Evolutionary conservation across 1,139 yeast species (phyloP).

Genomic region (Taiozyma sp.): DNA sequence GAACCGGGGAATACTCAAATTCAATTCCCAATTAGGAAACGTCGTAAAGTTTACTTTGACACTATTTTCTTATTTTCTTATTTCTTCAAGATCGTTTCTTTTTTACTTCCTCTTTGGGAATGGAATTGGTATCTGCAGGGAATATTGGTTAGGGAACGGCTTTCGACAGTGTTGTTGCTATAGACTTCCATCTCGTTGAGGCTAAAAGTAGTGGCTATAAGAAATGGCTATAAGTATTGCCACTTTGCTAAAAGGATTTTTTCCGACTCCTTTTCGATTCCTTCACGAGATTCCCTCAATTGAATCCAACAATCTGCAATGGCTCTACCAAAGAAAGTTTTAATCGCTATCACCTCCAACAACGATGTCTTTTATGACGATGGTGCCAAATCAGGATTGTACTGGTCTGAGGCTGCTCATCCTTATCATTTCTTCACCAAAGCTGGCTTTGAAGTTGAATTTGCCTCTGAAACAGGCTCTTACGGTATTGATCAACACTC

Average conservation of each 20-base stretch:
- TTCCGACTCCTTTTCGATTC: no score
- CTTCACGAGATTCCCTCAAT: neutral
- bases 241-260: no score
- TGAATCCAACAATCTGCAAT: neutral
- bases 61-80: no score
- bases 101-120: neutral
- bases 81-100: neutral
- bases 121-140: no score
- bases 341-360: conserved; percentile 49
- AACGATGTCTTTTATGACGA: conserved; percentile 48
- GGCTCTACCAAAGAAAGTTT: conserved; percentile 31
- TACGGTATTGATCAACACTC: conserved; percentile 56
- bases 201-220: no score
- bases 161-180: no score
- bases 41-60: no score
- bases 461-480: conserved; percentile 55
- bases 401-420: conserved; percentile 51
- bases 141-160: no score
- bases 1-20: no score
- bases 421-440: conserved; percentile 45
- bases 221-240: no score
- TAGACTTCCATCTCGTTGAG: no score
- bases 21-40: neutral
- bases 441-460: conserved; percentile 46
- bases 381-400: conserved; percentile 54